A percentile compares a stretch with the other conserved stretches of the same genome.
These are phyloP conservation scores for Nicotiana rustica DNA, from an alignment of 305 asterid genomes.

Conservation along the genomic window DNA sequence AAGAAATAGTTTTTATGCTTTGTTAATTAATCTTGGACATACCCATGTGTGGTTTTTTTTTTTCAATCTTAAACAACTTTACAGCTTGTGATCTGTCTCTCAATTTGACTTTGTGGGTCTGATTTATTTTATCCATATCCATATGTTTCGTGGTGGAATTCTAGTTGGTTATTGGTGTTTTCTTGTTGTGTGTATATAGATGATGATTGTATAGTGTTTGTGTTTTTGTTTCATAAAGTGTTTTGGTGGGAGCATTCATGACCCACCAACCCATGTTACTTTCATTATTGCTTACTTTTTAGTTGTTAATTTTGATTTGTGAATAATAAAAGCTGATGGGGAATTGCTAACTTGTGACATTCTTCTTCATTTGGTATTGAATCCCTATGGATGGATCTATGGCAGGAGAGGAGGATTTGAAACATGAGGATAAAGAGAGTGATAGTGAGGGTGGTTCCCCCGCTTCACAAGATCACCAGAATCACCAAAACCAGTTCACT, in stretches of 20 bases:
- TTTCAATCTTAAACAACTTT: slow-evolving; percentile 37
- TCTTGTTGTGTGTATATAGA: slow-evolving; percentile 2
- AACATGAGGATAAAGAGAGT: slow-evolving; percentile 49
- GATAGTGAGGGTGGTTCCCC: slow-evolving; percentile 40
- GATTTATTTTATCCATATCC: slow-evolving; percentile 29
- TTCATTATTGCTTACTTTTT: slow-evolving; percentile 8
- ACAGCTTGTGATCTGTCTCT: slow-evolving; percentile 41
- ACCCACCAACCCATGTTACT: slow-evolving; percentile 32
- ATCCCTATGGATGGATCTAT: slow-evolving; percentile 39
- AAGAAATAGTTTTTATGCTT: background rate
- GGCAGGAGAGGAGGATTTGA: slow-evolving; percentile 50
- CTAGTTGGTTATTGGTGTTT: background rate
- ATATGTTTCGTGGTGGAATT: background rate
- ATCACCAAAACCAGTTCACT: slow-evolving; percentile 25
- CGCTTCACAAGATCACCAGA: slow-evolving; percentile 30
- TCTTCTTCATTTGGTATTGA: slow-evolving; percentile 39
- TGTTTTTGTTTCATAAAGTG: background rate
- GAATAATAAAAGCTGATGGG: slow-evolving; percentile 15
- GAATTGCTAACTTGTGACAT: background rate
- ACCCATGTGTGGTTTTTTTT: background rate
- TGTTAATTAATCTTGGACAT: slow-evolving; percentile 23
- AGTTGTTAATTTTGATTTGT: slow-evolving; percentile 31
- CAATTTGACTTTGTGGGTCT: slow-evolving; percentile 52
- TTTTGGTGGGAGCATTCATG: slow-evolving; percentile 31
- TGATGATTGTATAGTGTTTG: slow-evolving; percentile 3